Conservation (phyloP, 2,329 filamentous ascomycete species). For the Acrocalymma vagum region DNA sequence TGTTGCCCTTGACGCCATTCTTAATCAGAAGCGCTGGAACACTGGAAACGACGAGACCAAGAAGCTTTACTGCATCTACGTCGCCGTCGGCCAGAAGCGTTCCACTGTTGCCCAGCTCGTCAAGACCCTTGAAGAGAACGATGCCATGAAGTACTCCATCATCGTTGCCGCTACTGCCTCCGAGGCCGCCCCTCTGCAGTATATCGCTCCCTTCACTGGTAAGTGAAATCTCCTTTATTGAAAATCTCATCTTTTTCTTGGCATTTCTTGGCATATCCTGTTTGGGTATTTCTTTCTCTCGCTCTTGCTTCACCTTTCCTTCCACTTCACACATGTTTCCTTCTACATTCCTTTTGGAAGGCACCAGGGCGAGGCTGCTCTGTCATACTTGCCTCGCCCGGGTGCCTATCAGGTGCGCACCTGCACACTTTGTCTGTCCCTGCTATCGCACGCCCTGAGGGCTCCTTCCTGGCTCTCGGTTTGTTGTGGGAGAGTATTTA, state of each 20-base stretch:
- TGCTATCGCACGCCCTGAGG: no score
- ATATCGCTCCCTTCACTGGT: constrained; percentile 87
- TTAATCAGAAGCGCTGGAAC: constrained; percentile 99
- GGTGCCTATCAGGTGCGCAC: no score
- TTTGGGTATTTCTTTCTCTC: constrained; percentile 2
- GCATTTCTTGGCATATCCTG: not conserved
- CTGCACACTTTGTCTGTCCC: no score
- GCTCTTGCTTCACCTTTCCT: not conserved
- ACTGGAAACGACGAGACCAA: constrained; percentile 83
- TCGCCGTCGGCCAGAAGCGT: constrained; percentile 98
- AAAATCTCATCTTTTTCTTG: not conserved
- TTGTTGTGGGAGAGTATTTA: no score
- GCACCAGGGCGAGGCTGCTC: no score
- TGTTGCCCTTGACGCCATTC: constrained; percentile 95
- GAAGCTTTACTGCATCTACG: constrained; percentile 99
- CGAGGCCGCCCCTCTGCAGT: constrained; percentile 94
- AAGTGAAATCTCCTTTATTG: not conserved
- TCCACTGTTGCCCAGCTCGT: constrained; percentile 99
- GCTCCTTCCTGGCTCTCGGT: no score
- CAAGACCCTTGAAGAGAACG: constrained; percentile 99
- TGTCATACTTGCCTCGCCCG: no score
- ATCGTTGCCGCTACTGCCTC: constrained; percentile 96
- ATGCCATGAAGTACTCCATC: constrained; percentile 98
- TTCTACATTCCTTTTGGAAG: no score
- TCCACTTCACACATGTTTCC: no score